These are phyloP conservation scores for Protea cynaroides DNA, from an alignment of 164 flowering plant genomes.

Conservation along the genomic window DNA sequence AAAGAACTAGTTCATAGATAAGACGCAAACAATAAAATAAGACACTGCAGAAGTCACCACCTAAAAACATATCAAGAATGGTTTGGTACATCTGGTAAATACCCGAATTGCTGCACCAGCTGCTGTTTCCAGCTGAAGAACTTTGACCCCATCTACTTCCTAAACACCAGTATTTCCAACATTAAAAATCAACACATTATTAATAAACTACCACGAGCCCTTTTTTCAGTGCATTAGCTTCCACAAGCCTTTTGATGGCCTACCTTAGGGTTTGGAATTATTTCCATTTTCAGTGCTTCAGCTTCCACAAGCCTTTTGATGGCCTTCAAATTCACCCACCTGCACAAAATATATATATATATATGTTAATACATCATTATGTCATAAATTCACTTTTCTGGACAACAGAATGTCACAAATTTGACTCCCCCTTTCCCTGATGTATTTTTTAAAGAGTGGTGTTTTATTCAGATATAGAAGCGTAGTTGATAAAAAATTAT, in stretches of 20 bases:
- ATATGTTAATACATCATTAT: slow-evolving; percentile 11
- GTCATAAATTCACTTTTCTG: not conserved
- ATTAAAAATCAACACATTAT: not conserved
- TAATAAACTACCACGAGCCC: slow-evolving; percentile 21
- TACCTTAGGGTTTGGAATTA: slow-evolving; percentile 97
- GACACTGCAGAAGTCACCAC: slow-evolving; percentile 1
- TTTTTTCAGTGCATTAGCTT: slow-evolving; percentile 90
- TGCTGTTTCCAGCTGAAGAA: slow-evolving; percentile 97
- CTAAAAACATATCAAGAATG: not conserved
- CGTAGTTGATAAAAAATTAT: no score
- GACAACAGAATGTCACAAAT: not conserved
- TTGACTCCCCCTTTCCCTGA: no score
- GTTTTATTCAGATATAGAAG: no score
- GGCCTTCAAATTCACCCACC: slow-evolving; percentile 97
- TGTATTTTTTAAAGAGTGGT: no score
- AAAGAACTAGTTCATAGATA: slow-evolving; percentile 57
- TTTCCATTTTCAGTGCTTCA: slow-evolving; percentile 94
- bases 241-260: slow-evolving; percentile 74
- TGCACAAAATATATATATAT: slow-evolving; percentile 16
- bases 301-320: slow-evolving; percentile 90
- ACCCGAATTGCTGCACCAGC: slow-evolving; percentile 99
- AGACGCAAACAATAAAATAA: slow-evolving; percentile 1
- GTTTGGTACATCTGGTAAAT: slow-evolving; percentile 6
- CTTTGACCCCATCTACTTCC: slow-evolving; percentile 92
- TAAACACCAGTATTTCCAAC: slow-evolving; percentile 18